phyloP scores from a whole-genome alignment of 257 asterid genomes.

The Thymus mandschuricus region DNA sequence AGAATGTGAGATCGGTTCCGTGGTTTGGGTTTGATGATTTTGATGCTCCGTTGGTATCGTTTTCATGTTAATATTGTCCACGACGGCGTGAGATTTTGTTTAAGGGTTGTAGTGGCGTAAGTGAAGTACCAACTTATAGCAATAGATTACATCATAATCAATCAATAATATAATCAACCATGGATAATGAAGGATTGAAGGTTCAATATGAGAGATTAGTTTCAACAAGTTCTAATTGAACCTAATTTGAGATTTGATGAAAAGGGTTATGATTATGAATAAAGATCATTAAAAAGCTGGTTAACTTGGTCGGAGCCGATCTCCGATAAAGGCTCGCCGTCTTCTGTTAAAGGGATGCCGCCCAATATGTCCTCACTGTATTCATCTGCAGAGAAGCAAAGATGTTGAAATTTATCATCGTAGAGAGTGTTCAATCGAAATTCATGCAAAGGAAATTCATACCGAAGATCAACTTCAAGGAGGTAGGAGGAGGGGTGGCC shows the following conservation, averaged over 20 bases:
- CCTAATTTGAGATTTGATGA: too few relatives aligned
- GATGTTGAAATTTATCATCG: too few relatives aligned
- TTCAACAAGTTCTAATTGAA: not conserved
- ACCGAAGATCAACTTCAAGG: conserved; percentile 68
- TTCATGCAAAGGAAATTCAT: conserved; percentile 15
- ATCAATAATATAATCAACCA: not conserved
- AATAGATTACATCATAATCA: not conserved
- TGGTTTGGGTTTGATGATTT: conserved; percentile 69
- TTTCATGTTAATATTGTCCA: conserved; percentile 33
- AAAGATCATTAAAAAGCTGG: conserved; percentile 46
- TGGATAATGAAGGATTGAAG: not conserved
- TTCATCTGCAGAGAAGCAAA: conserved; percentile 53
- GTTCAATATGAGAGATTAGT: not conserved
- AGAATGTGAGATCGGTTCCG: conserved; percentile 86
- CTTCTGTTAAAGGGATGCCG: conserved; percentile 30
- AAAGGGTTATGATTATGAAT: too few relatives aligned
- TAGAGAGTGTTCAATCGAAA: not conserved
- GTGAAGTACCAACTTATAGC: not conserved
- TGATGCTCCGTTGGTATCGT: conserved; percentile 10
- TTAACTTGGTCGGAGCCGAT: conserved; percentile 47
- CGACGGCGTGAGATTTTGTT: conserved; percentile 21
- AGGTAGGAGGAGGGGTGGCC: conserved; percentile 72
- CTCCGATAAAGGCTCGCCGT: conserved; percentile 60
- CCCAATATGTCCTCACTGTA: conserved; percentile 54
- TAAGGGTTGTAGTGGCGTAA: conserved; percentile 21